Conservation (phyloP, 306 rosid species). For the Lathyrus aphaca region DNA sequence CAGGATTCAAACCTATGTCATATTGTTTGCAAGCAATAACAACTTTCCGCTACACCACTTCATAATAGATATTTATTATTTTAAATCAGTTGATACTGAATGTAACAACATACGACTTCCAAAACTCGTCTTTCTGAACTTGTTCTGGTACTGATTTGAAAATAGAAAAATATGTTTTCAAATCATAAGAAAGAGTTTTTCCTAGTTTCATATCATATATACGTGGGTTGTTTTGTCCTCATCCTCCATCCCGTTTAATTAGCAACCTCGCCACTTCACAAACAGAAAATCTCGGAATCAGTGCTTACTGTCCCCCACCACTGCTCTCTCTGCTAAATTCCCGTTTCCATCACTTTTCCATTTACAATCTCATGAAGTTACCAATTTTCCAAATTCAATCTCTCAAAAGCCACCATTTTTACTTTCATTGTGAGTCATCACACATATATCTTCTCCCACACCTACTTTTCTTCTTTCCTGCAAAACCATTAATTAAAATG, state of each 20-base stretch:
- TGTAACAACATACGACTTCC: no score
- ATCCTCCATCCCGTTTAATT: constrained; percentile 1
- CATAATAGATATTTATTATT: no score
- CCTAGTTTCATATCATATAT: background rate
- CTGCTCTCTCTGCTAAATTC: constrained; percentile 11
- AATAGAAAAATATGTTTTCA: no score
- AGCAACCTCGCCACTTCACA: constrained; percentile 8
- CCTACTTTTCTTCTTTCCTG: constrained; percentile 16
- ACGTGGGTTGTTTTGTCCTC: constrained; percentile 11
- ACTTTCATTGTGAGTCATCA: constrained; percentile 24
- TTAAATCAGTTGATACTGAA: no score
- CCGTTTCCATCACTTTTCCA: background rate
- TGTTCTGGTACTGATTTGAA: no score
- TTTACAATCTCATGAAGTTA: background rate
- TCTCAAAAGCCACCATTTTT: constrained; percentile 22
- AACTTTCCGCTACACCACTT: no score
- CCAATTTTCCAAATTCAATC: background rate
- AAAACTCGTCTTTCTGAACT: no score
- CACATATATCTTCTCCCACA: constrained; percentile 16
- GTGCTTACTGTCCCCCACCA: constrained; percentile 39
- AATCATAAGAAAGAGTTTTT: no score
- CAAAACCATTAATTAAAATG: constrained; percentile 2
- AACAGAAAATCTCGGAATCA: constrained; percentile 29
- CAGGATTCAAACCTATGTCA: no score
- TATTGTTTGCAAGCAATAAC: no score